These are phyloP conservation scores for Lathyrus aphaca DNA, from an alignment of 306 rosid genomes.

Conservation along the genomic window DNA sequence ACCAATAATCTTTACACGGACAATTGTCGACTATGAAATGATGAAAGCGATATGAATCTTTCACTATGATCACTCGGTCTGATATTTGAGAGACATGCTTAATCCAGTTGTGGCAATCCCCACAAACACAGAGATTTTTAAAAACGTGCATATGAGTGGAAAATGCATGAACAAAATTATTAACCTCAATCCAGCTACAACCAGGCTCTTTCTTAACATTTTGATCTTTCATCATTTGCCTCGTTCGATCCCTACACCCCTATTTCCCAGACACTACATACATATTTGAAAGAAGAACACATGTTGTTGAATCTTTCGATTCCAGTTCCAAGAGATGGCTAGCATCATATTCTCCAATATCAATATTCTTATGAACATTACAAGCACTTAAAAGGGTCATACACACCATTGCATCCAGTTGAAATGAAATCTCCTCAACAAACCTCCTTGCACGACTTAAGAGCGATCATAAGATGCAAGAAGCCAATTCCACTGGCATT, in stretches of 20 bases:
- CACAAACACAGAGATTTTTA: constrained; percentile 86
- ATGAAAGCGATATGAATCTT: constrained; percentile 86
- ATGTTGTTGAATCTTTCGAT: constrained; percentile 87
- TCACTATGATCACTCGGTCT: constrained; percentile 62
- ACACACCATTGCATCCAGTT: constrained; percentile 84
- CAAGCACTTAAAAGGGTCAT: constrained; percentile 89
- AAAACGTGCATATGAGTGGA: constrained; percentile 61
- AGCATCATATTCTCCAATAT: constrained; percentile 86
- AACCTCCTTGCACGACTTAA: constrained; percentile 62
- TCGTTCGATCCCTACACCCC: constrained; percentile 71
- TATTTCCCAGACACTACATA: constrained; percentile 80
- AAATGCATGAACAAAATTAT: constrained; percentile 70
- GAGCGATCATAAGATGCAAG: constrained; percentile 67
- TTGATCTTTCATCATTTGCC: constrained; percentile 77
- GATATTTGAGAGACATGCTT: constrained; percentile 67
- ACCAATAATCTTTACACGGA: constrained; percentile 87
- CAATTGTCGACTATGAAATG: constrained; percentile 75
- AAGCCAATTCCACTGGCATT: constrained; percentile 49
- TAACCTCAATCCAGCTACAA: constrained; percentile 83
- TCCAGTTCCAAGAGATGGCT: constrained; percentile 73
- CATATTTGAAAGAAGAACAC: constrained; percentile 79
- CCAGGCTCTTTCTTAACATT: constrained; percentile 92
- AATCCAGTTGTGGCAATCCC: constrained; percentile 88
- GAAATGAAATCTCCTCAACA: constrained; percentile 73
- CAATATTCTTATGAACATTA: constrained; percentile 63